Conservation (phyloP, 1,284 basidiomycete genomes). For the Boletus semigastroideus region DNA sequence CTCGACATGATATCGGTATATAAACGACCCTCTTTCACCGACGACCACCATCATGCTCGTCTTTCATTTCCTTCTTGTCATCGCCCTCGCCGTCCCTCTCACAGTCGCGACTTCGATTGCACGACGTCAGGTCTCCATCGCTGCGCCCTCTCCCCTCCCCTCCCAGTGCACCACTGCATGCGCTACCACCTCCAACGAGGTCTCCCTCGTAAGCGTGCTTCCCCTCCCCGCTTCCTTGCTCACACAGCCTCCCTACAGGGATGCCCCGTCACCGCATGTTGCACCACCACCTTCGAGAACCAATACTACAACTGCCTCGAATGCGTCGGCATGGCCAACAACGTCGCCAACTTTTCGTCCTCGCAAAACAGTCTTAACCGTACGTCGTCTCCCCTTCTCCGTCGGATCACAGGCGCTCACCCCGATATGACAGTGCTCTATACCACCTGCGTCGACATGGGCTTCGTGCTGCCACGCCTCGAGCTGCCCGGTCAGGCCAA, state of each 20-base stretch:
- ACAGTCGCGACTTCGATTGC: background rate
- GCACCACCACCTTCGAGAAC: constrained; percentile 34
- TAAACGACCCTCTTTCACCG: too few relatives aligned
- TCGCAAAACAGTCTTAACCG: constrained; percentile 34
- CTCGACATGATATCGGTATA: too few relatives aligned
- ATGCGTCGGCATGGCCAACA: constrained; percentile 34
- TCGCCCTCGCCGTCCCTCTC: too few relatives aligned
- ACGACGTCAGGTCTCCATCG: constrained; percentile 19
- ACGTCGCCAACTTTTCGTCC: constrained; percentile 28
- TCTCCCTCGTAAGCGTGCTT: constrained; percentile 24
- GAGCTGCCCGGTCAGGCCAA: constrained; percentile 44
- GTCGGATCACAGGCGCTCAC: too few relatives aligned
- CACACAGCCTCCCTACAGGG: constrained; percentile 7
- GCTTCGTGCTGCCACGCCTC: constrained; percentile 34
- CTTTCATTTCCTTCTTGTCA: constrained; percentile 10
- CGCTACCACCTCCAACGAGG: constrained; percentile 29
- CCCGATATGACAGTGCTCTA: constrained; percentile 26
- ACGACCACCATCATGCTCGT: background rate
- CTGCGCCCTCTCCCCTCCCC: constrained; percentile 25
- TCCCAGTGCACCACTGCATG: constrained; percentile 38
- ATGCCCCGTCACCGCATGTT: constrained; percentile 35
- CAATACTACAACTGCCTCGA: constrained; percentile 38
- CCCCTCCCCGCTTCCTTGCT: background rate
- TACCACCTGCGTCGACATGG: constrained; percentile 31
- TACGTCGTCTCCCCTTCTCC: constrained; percentile 5